Base-by-base conservation (phyloP, 768 basidiomycete species). In the Pisolithus tinctorius region DNA sequence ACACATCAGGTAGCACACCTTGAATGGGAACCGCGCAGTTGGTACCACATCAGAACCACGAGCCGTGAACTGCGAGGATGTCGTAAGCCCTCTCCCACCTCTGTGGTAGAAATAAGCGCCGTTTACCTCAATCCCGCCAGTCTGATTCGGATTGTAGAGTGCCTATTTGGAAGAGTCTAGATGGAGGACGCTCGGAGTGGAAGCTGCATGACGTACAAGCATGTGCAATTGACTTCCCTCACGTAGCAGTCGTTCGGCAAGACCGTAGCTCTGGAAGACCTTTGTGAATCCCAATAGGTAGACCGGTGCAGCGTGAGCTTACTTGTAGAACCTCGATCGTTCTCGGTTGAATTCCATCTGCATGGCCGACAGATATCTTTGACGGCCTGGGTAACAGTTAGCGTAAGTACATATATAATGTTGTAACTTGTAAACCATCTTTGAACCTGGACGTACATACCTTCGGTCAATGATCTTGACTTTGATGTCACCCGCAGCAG, bases 141-240 rank as follows among this genome's bases (percentile, higher is more conserved):
- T 58, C 1, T 71, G 66, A 23, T 73, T 70, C 3, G 87, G 86
- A 56, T 87, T 84, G 59, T 88, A 89, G 63, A 88, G 88, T 6
- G 85, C 81, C 87, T 89, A 45, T 13, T 4, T 34, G 47, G 1
- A 9, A 16, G 29, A 5, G 34, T 37, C 10, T 2, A 4, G n/a
- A 9, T 5, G n/a, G 45, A 36, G 48, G 29, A 17, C 16, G 14
- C 2, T 5, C 9, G 14, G 14, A 26, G 10, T 23, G 7, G 6
- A 0, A 2, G 41, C 38, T n/a, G 4, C 14, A 34, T 4, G 9
- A 69, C 80, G 53, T 63, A 88, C 87, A 48, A 79, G 79, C 67
- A 79, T 75, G 53, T 86, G 79, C 74, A 90, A 73, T 47, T 85
- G 83, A 52, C 80, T 81, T 6, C 80, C 86, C 58, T 87, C 78